Evolutionary conservation across 2,329 filamentous ascomycete species (phyloP), one percentile per base, ranked within the genome.

Genomic region (Diplodia sapinea): DNA sequence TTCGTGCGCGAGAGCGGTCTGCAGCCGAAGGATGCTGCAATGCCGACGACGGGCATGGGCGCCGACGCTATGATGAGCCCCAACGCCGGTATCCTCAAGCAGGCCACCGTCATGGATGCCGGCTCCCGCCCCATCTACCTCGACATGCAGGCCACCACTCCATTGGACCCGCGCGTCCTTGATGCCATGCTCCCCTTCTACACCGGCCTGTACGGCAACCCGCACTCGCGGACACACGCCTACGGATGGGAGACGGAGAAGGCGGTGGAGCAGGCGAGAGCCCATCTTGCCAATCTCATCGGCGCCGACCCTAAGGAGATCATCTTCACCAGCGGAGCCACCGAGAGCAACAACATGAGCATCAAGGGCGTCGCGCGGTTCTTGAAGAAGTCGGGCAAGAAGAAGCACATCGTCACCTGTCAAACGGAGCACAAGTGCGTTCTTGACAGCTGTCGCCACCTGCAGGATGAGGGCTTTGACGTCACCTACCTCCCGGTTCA

Each of bases 391-490:
- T 89, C 88, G 2, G 94, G 93, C 74, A 97, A 97, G 88, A 98
- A 98, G 88, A 97, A 91, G 82, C 95, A 99, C 80, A 94, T 99
- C 76, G 93, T 99, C 79, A 99, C 95, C 29, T 93, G 89, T 49
- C 95, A 98, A 82, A 99, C 95, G 0, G 95, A 99, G 82, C 95
- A 99, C 85, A 99, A 99, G 83, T 99, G 95, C 80, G 95, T 99
- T 17, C 85, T 99, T 64, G 95, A 99, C 82, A 97, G 94, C 82
- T 98, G 94, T 80, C 87, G 95, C 71, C 94, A 98, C 87, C 84
- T 99, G 72, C 94, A 98, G 81, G 94, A 97, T 74, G 95, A 99
- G 75, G 95, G 95, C 29, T 97, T 94, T 74, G 92, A 97, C 68
- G 87, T 99, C 72, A 99, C 95, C n/a, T 99, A 99, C 75, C 86